Conservation (phyloP, 345 rosid species). For the Garcia nutans region DNA sequence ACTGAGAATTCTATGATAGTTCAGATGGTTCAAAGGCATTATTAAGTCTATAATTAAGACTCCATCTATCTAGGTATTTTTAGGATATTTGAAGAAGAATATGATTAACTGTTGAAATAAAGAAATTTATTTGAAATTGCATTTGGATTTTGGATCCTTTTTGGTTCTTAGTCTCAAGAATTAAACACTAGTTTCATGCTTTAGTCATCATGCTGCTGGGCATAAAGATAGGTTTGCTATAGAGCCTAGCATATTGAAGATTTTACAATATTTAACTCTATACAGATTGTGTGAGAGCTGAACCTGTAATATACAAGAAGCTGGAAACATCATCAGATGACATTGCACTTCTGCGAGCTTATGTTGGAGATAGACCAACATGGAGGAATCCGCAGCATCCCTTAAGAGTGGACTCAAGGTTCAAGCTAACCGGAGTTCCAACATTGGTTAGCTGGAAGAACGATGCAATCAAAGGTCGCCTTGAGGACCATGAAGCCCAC, state of each 20-base stretch:
- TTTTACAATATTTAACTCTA: background rate
- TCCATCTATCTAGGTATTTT: no score
- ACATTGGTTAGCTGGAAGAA: conserved; percentile 72
- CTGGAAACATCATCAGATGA: conserved; percentile 61
- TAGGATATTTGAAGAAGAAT: no score
- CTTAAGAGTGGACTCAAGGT: conserved; percentile 62
- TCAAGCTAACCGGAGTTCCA: conserved; percentile 82
- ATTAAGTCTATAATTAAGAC: no score
- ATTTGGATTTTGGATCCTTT: no score
- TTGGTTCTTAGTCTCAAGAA: no score
- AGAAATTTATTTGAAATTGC: no score
- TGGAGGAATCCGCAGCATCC: conserved; percentile 81
- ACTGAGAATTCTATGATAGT: no score
- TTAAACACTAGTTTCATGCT: no score
- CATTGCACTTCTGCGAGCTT: conserved; percentile 59
- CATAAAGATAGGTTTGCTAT: background rate
- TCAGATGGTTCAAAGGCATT: no score
- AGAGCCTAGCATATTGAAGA: background rate
- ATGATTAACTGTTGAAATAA: no score
- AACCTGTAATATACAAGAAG: conserved; percentile 74
- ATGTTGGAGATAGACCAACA: conserved; percentile 85
- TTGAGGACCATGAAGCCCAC: conserved; percentile 85
- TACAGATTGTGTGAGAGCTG: conserved; percentile 88
- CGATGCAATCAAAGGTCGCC: conserved; percentile 50
- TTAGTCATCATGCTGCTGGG: background rate